Conservation (phyloP, 805 yeast genomes). For the Candida nonsorbophila region DNA sequence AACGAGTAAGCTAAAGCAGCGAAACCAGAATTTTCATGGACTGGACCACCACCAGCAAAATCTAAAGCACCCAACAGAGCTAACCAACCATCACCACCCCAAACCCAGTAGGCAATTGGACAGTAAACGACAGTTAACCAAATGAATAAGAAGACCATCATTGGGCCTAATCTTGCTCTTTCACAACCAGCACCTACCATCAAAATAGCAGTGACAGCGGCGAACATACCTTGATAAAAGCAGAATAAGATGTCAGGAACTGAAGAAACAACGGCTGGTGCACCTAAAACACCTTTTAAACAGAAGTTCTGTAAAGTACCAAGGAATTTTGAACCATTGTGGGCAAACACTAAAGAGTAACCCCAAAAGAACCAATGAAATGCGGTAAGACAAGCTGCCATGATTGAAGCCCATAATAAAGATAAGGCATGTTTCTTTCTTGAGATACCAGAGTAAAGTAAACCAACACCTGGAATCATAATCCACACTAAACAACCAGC, state of each 20-base stretch:
- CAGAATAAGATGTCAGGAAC: slow-evolving; percentile 91
- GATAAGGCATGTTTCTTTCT: slow-evolving; percentile 96
- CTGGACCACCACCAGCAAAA: slow-evolving; percentile 99
- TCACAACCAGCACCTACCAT: slow-evolving; percentile 98
- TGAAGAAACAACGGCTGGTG: slow-evolving; percentile 58
- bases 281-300: slow-evolving; percentile 76
- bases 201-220: slow-evolving; percentile 85
- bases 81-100: slow-evolving; percentile 95
- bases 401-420: slow-evolving; percentile 87
- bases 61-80: slow-evolving; percentile 78
- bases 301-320: slow-evolving; percentile 83
- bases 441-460: slow-evolving; percentile 87
- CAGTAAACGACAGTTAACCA: slow-evolving; percentile 96
- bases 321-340: slow-evolving; percentile 57
- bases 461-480: slow-evolving; percentile 95
- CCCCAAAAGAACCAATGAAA: slow-evolving; percentile 99
- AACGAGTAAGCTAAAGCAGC: slow-evolving; percentile 94
- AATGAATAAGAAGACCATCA: slow-evolving; percentile 89
- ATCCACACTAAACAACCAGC: slow-evolving; percentile 85
- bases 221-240: slow-evolving; percentile 96
- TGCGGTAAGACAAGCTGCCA: slow-evolving; percentile 75
- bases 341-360: slow-evolving; percentile 81
- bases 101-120: slow-evolving; percentile 96
- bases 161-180: slow-evolving; percentile 92
- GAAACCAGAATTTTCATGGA: slow-evolving; percentile 89